Conservation (phyloP, 2,329 filamentous ascomycete genomes). For the Phialophora chinensis region DNA sequence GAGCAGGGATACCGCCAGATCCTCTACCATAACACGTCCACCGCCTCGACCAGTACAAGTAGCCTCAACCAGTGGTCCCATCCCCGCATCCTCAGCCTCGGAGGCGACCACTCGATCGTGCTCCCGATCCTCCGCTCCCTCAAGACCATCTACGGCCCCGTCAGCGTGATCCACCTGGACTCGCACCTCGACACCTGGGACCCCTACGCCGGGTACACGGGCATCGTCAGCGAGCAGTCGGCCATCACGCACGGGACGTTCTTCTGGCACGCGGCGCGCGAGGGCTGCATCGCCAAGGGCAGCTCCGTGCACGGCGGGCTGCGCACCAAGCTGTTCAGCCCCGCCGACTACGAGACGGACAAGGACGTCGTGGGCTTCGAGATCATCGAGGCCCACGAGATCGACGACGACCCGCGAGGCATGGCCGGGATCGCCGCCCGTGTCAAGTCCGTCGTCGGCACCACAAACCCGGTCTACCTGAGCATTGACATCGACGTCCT, state of each 20-base stretch:
- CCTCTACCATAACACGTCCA: slow-evolving; percentile 71
- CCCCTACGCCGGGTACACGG: slow-evolving; percentile 80
- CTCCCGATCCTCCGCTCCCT: slow-evolving; percentile 61
- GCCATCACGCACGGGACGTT: slow-evolving; percentile 87
- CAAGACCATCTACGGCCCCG: slow-evolving; percentile 70
- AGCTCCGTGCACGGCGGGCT: slow-evolving; percentile 88
- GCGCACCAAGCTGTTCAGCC: slow-evolving; percentile 77
- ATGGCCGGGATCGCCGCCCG: slow-evolving; percentile 77
- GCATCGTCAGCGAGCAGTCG: slow-evolving; percentile 75
- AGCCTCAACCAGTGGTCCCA: slow-evolving; percentile 68
- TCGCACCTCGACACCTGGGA: slow-evolving; percentile 70
- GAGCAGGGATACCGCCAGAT: slow-evolving; percentile 82
- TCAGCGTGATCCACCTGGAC: slow-evolving; percentile 69
- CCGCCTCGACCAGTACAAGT: background rate
- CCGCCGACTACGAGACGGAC: slow-evolving; percentile 82
- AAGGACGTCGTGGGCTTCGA: slow-evolving; percentile 80
- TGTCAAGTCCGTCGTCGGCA: slow-evolving; percentile 74
- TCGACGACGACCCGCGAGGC: slow-evolving; percentile 69
- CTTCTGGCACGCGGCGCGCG: slow-evolving; percentile 80
- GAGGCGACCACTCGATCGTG: slow-evolving; percentile 53
- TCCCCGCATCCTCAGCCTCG: slow-evolving; percentile 78
- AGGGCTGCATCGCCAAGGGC: slow-evolving; percentile 79
- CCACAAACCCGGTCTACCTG: slow-evolving; percentile 52
- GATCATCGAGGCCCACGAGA: slow-evolving; percentile 76
- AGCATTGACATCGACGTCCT: slow-evolving; percentile 46